Evolutionary conservation across 148 eudicot genomes (phyloP).

Genomic region (Chenopodium quinoa): DNA sequence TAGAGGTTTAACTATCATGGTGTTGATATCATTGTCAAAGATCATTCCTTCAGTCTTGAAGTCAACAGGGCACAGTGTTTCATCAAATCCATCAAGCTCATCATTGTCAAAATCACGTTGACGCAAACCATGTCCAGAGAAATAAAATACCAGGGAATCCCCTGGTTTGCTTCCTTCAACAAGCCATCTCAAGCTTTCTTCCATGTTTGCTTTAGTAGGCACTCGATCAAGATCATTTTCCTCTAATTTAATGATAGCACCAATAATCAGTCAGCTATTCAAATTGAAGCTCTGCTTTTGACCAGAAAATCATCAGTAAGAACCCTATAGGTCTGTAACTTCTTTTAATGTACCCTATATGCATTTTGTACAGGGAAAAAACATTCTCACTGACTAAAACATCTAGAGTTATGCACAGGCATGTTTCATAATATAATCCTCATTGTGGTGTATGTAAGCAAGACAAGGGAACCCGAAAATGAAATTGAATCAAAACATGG

Average conservation of each 20-base stretch:
- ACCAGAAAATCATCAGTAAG: neutral
- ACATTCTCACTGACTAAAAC: neutral
- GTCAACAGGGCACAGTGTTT: slow-evolving; percentile 73
- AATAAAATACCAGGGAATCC: slow-evolving; percentile 77
- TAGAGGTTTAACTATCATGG: slow-evolving; percentile 63
- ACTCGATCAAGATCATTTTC: slow-evolving; percentile 22
- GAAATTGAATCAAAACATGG: neutral
- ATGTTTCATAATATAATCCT: neutral
- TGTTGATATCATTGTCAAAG: slow-evolving; percentile 63
- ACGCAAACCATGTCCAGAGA: slow-evolving; percentile 72
- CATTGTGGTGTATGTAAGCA: neutral
- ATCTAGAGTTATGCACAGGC: neutral
- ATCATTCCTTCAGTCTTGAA: slow-evolving; percentile 59
- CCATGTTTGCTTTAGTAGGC: slow-evolving; percentile 68
- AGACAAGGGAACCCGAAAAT: neutral
- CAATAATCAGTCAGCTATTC: slow-evolving; percentile 9
- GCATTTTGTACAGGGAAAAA: neutral
- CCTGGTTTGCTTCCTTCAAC: slow-evolving; percentile 53
- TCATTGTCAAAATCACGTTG: slow-evolving; percentile 49
- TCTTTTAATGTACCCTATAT: neutral
- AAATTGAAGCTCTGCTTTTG: neutral
- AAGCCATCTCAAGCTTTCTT: slow-evolving; percentile 63
- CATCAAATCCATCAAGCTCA: slow-evolving; percentile 71
- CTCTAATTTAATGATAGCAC: slow-evolving; percentile 22
- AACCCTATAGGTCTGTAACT: too few relatives aligned